These are phyloP conservation scores for Phytophthora vignae DNA, from an alignment of 352 stramenopile genomes.

Conservation along the genomic window DNA sequence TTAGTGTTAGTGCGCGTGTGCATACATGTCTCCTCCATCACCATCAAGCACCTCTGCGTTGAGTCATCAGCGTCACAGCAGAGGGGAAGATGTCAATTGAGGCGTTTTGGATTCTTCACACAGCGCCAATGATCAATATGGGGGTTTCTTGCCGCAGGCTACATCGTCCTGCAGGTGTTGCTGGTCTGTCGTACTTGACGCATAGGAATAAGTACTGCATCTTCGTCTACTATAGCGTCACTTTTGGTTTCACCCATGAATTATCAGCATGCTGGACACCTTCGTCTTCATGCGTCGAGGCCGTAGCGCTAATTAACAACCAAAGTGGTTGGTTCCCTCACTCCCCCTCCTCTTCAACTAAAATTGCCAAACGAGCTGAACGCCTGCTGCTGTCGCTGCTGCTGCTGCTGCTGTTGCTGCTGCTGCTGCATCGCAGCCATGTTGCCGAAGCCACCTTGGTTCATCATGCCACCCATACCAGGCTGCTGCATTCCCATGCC, in stretches of 20 bases:
- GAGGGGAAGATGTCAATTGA: slow-evolving; percentile 31
- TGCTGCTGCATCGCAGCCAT: slow-evolving; percentile 58
- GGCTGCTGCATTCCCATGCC: slow-evolving; percentile 50
- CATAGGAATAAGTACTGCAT: slow-evolving; percentile 1
- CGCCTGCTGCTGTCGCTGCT: slow-evolving; percentile 65
- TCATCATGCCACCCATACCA: slow-evolving; percentile 73
- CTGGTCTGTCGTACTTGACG: background rate
- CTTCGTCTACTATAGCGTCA: slow-evolving; percentile 31
- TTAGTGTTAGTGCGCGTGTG: slow-evolving; percentile 35
- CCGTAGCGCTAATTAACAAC: slow-evolving; percentile 22
- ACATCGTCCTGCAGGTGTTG: background rate
- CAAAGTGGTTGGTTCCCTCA: slow-evolving; percentile 4
- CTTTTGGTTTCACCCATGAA: slow-evolving; percentile 28
- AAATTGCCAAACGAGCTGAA: slow-evolving; percentile 69
- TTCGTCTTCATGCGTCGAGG: slow-evolving; percentile 17
- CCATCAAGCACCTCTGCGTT: slow-evolving; percentile 27
- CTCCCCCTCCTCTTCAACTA: slow-evolving; percentile 23
- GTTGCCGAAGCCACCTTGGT: slow-evolving; percentile 54
- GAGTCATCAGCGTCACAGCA: slow-evolving; percentile 30
- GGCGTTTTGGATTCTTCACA: slow-evolving; percentile 33
- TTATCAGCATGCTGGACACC: slow-evolving; percentile 29
- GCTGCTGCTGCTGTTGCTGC: slow-evolving; percentile 61
- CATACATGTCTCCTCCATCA: slow-evolving; percentile 39
- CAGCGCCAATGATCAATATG: slow-evolving; percentile 35
- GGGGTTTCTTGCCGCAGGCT: slow-evolving; percentile 13